Evolutionary conservation across 2,329 filamentous ascomycete species (phyloP).

Genomic region (Trichoderma brevicompactum): DNA sequence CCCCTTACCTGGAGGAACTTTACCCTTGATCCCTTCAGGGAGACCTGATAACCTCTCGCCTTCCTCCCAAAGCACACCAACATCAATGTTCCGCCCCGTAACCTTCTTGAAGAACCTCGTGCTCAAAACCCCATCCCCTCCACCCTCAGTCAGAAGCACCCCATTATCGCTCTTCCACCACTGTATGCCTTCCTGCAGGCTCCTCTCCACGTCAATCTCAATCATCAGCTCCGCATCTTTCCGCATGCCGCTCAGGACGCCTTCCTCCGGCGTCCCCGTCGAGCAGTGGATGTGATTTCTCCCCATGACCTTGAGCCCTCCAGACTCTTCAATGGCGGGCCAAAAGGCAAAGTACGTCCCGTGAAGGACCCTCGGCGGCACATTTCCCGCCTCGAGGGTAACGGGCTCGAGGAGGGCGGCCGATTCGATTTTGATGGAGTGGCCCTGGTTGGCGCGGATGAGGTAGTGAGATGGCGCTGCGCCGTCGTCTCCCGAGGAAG

Average conservation of each 20-base stretch:
- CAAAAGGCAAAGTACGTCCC: constrained; percentile 87
- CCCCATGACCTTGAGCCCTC: constrained; percentile 79
- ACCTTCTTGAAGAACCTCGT: constrained; percentile 73
- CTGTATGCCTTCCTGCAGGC: constrained; percentile 64
- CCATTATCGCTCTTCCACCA: constrained; percentile 84
- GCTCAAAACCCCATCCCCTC: constrained; percentile 64
- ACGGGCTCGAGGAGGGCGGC: constrained; percentile 72
- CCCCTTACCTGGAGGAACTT: constrained; percentile 55
- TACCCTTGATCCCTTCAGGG: constrained; percentile 60
- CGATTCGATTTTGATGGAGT: constrained; percentile 78
- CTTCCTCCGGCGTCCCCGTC: constrained; percentile 65
- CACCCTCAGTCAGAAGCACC: constrained; percentile 69
- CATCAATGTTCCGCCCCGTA: constrained; percentile 60
- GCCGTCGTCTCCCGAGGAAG: constrained; percentile 36
- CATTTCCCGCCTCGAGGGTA: constrained; percentile 52
- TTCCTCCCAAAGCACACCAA: constrained; percentile 71
- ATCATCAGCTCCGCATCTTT: constrained; percentile 76
- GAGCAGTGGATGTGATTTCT: constrained; percentile 92
- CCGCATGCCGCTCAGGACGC: constrained; percentile 81
- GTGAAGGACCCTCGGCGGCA: constrained; percentile 76
- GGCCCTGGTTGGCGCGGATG: constrained; percentile 95
- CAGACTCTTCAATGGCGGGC: constrained; percentile 71
- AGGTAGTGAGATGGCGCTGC: constrained; percentile 69
- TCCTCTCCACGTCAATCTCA: constrained; percentile 71
- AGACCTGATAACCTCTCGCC: constrained; percentile 70